Base-by-base conservation (phyloP, 2,329 filamentous ascomycete species). In the Fusarium incarnatum region DNA sequence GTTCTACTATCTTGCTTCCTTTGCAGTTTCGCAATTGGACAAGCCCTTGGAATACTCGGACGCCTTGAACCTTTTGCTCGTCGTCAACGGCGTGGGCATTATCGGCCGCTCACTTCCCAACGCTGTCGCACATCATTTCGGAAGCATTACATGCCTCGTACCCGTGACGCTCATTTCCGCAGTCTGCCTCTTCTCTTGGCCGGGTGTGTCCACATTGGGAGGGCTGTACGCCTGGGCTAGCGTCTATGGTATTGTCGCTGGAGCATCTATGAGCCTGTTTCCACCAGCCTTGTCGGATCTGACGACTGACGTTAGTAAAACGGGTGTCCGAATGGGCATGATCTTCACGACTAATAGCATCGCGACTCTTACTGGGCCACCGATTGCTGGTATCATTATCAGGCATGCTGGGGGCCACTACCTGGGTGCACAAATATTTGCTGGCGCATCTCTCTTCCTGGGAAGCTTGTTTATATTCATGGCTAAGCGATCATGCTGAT, bases 101-200 rank as follows among this genome's bases (percentile, higher is more conserved):
- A 28, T 64, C 0, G 49, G 49, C 2, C 49, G 60, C 30, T 57
- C 50, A 9, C 37, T 64, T 8, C 59, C 60, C 12, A 64, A 64
- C 9, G 37, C 37, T 10, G 5, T 57, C 1, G 60, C 60, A 5
- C 49, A 64, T 28, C 84, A 78, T 62, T 79, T 83, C 3, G 87
- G 87, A 2, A 80, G 84, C 0, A 73, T 89, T 47, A 89, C 88
- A 69, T 78, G 84, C 6, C 73, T 87, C 27, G 81, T 86, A 25
- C 80, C 85, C 0, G 52, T 77, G 0, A 75, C 73, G 2, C 53
- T 78, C 9, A n/a, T 64, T 6, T 63, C 70, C 0, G 67, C 74
- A 6, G 3, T 77, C 0, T 49, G 77, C 1, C 67, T 79, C 4
- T 80, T 75, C 27, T 78, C 74, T 58, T 80, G 78, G 78, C 62